Conservation (phyloP, 352 stramenopile species). For the Plasmopara viticola region DNA sequence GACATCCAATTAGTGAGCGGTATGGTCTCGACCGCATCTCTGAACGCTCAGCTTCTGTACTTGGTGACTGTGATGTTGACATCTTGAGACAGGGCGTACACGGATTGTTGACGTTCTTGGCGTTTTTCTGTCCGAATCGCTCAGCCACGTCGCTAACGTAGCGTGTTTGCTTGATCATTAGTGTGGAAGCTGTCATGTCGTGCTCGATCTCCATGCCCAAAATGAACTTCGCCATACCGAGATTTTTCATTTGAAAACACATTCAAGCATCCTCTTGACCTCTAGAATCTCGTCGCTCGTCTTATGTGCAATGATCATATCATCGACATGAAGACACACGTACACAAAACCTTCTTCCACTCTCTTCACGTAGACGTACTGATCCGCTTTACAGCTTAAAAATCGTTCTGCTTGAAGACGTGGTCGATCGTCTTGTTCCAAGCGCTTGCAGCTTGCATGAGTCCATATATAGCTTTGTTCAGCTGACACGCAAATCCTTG, state of each 20-base stretch:
- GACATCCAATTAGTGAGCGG: conserved; percentile 7
- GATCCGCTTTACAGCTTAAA: background rate
- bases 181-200: too few relatives aligned
- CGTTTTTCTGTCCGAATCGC: conserved; percentile 7
- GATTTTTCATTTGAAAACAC: background rate
- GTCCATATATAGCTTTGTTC: background rate
- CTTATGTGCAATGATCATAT: conserved; percentile 9
- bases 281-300: conserved; percentile 2
- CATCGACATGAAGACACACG: conserved; percentile 1
- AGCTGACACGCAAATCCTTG: background rate
- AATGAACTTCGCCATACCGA: conserved; percentile 16
- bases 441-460: background rate
- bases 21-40: conserved; percentile 7
- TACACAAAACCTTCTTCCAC: conserved; percentile 6
- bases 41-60: background rate
- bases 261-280: conserved; percentile 8
- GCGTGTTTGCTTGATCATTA: conserved; percentile 10
- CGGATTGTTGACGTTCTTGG: conserved; percentile 2
- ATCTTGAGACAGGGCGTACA: conserved; percentile 1
- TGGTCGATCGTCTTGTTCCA: too few relatives aligned
- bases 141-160: conserved; percentile 13
- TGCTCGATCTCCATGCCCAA: conserved; percentile 22
- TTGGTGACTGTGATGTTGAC: conserved; percentile 5
- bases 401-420: too few relatives aligned
- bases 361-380: background rate